phyloP scores from a whole-genome alignment of 345 rosid genomes.

The Stellera chamaejasme region DNA sequence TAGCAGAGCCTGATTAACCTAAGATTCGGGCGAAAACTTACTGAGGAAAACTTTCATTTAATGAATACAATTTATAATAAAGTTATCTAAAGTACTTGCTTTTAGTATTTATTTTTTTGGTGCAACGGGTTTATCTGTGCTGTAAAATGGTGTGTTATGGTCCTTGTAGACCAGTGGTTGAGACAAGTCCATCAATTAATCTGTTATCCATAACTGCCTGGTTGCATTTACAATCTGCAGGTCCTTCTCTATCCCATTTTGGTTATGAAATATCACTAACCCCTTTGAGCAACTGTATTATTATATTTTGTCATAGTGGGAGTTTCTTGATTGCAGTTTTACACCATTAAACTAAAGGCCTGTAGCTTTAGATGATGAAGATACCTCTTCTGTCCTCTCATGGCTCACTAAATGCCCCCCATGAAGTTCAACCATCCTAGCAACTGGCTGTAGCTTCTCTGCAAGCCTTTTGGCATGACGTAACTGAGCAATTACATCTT shows the following conservation, averaged over 20 bases:
- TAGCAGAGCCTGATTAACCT: constrained; percentile 87
- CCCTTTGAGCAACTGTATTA: neutral
- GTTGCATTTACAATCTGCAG: neutral
- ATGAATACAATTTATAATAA: too few species aligned
- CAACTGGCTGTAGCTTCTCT: constrained; percentile 63
- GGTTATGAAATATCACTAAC: neutral
- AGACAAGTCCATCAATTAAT: too few species aligned
- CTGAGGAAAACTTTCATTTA: too few species aligned
- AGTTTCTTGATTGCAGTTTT: too few species aligned
- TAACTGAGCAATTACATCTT: constrained; percentile 90
- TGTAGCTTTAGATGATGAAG: neutral
- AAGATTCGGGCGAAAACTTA: constrained; percentile 14
- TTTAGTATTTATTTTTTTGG: too few species aligned
- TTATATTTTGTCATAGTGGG: neutral
- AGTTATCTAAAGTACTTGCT: too few species aligned
- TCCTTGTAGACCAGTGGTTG: too few species aligned
- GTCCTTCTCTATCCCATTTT: neutral
- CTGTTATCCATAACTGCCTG: too few species aligned
- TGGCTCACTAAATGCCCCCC: constrained; percentile 98
- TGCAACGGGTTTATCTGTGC: too few species aligned
- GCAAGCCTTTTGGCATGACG: constrained; percentile 80
- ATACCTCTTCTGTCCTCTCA: constrained; percentile 89
- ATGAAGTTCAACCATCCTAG: constrained; percentile 91
- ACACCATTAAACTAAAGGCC: neutral
- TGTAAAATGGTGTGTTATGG: too few species aligned